A percentile compares a stretch with the other conserved stretches of the same genome.
These are phyloP conservation scores for Mortierella sp. DNA, from an alignment of 371 early-diverging fungal species.

Conservation along the genomic window DNA sequence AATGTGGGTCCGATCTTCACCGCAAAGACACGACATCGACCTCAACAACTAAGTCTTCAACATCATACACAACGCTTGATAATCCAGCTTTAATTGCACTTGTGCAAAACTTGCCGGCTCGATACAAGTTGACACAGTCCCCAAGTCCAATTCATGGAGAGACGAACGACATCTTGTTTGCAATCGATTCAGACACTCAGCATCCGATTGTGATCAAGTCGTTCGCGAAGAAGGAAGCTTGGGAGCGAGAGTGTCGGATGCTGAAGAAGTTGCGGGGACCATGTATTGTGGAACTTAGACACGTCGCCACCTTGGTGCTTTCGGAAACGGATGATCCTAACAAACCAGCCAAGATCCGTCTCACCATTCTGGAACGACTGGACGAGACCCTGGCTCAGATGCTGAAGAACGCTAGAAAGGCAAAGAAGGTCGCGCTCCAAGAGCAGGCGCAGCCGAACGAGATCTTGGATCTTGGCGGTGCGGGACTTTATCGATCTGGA, in stretches of 20 bases:
- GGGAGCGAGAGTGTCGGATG: constrained; percentile 50
- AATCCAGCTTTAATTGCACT: constrained; percentile 34
- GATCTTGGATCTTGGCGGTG: constrained; percentile 31
- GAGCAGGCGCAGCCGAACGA: constrained; percentile 27
- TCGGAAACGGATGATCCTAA: constrained; percentile 48
- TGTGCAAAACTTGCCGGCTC: constrained; percentile 43
- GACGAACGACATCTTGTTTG: constrained; percentile 45
- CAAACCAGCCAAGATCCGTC: constrained; percentile 41
- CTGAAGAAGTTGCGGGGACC: constrained; percentile 44
- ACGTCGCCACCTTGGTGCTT: constrained; percentile 46
- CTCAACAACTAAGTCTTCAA: constrained; percentile 50
- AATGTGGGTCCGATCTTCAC: constrained; percentile 3
- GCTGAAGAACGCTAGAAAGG: constrained; percentile 52
- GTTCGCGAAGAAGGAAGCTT: constrained; percentile 41
- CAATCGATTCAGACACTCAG: constrained; percentile 48
- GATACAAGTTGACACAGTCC: constrained; percentile 36
- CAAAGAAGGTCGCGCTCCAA: constrained; percentile 45
- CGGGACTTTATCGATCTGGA: constrained; percentile 35
- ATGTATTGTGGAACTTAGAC: constrained; percentile 41
- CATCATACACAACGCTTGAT: constrained; percentile 39
- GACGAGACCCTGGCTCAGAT: constrained; percentile 53
- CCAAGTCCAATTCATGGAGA: constrained; percentile 48
- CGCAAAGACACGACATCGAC: constrained; percentile 53
- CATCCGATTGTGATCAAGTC: constrained; percentile 54
- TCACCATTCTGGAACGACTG: constrained; percentile 41